These are phyloP conservation scores for Mycosarcoma maydis DNA, from an alignment of 1,284 basidiomycete genomes.

Conservation along the genomic window DNA sequence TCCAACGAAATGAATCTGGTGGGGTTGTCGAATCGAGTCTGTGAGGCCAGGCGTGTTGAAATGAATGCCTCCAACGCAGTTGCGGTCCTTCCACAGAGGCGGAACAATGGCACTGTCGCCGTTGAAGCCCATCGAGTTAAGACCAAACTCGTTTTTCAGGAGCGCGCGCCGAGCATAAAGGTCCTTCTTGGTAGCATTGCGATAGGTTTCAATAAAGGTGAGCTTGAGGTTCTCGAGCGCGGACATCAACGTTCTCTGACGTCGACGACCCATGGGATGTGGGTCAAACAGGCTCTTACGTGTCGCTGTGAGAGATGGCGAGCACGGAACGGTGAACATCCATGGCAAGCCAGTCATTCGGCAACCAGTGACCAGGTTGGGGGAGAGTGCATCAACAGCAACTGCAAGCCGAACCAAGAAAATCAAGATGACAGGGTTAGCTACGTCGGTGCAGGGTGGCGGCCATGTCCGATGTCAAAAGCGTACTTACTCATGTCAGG, in stretches of 20 bases:
- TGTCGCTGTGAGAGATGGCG: constrained; percentile 39
- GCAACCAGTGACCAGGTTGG: constrained; percentile 48
- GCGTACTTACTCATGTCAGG: constrained; percentile 44
- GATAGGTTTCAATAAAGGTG: constrained; percentile 22
- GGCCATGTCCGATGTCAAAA: background rate
- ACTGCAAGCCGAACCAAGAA: constrained; percentile 6
- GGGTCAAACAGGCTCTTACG: constrained; percentile 31
- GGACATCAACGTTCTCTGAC: constrained; percentile 15
- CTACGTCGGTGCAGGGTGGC: background rate
- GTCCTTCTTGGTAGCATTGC: constrained; percentile 30
- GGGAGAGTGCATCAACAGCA: constrained; percentile 53
- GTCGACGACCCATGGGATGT: constrained; percentile 45
- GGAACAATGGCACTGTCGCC: constrained; percentile 34
- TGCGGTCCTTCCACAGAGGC: constrained; percentile 35
- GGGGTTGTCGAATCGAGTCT: constrained; percentile 33
- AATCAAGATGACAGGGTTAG: background rate
- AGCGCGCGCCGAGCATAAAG: constrained; percentile 22
- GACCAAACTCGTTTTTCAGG: constrained; percentile 28
- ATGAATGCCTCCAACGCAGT: constrained; percentile 42
- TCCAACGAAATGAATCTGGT: constrained; percentile 34
- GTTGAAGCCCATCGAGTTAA: constrained; percentile 38
- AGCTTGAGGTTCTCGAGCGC: constrained; percentile 38
- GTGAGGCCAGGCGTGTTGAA: constrained; percentile 27
- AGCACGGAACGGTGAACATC: constrained; percentile 50
- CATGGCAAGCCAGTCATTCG: constrained; percentile 50